Conservation (phyloP, 164 flowering plant species). For the Hamamelis virginiana region DNA sequence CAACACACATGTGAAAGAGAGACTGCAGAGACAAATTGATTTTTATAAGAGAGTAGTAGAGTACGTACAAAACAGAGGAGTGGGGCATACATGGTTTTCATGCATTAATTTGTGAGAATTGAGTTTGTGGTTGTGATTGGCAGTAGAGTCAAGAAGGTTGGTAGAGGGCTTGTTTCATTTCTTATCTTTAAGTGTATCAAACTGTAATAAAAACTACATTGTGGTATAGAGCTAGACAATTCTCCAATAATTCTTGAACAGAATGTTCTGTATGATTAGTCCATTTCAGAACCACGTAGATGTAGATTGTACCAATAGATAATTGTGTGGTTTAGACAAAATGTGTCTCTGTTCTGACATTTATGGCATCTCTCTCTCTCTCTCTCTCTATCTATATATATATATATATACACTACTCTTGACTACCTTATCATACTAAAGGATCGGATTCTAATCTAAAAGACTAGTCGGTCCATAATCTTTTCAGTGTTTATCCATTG, state of each 20-base stretch:
- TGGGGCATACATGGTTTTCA: slow-evolving; percentile 23
- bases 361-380: no score
- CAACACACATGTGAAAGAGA: neutral
- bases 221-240: neutral
- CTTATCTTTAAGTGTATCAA: slow-evolving; percentile 2
- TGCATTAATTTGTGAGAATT: slow-evolving; percentile 43
- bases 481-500: no score
- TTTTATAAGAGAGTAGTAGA: neutral
- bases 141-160: slow-evolving; percentile 19
- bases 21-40: neutral
- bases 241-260: neutral
- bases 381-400: no score
- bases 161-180: slow-evolving; percentile 23
- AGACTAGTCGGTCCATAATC: no score
- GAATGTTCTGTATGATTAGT: slow-evolving; percentile 22
- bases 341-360: neutral
- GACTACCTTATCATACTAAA: no score
- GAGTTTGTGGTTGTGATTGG: slow-evolving; percentile 54
- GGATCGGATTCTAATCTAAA: no score
- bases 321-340: slow-evolving; percentile 21
- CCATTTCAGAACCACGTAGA: slow-evolving; percentile 20
- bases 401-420: no score
- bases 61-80: neutral
- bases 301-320: slow-evolving; percentile 15
- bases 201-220: neutral